Conservation (phyloP, 805 yeast species). For the Nakazawaea sp. region DNA sequence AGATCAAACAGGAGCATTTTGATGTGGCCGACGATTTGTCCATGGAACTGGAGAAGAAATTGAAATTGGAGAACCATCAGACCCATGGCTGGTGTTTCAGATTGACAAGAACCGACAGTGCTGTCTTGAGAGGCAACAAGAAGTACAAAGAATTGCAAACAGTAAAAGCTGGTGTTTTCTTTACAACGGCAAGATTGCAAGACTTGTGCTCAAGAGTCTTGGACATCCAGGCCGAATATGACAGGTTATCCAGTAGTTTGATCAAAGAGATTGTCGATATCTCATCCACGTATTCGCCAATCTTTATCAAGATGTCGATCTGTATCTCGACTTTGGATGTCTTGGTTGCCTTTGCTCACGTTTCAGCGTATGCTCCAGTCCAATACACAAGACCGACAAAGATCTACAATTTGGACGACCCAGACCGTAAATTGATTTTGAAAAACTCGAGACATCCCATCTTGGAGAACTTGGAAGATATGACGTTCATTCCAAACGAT, state of each 20-base stretch:
- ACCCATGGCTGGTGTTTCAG: slow-evolving; percentile 94
- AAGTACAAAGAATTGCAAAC: slow-evolving; percentile 78
- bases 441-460: slow-evolving; percentile 92
- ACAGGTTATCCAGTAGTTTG: slow-evolving; percentile 66
- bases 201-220: slow-evolving; percentile 52
- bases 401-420: slow-evolving; percentile 39
- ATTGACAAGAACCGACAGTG: slow-evolving; percentile 84
- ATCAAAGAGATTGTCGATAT: slow-evolving; percentile 80
- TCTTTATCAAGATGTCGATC: slow-evolving; percentile 61
- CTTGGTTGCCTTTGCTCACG: slow-evolving; percentile 77
- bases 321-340: slow-evolving; percentile 77
- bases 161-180: slow-evolving; percentile 91
- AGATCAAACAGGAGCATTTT: slow-evolving; percentile 54
- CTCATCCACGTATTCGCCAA: slow-evolving; percentile 74
- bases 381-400: slow-evolving; percentile 74
- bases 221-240: slow-evolving; percentile 59
- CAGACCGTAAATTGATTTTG: slow-evolving; percentile 43
- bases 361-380: slow-evolving; percentile 72
- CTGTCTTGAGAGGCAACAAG: slow-evolving; percentile 58
- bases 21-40: slow-evolving; percentile 67
- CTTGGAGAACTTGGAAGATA: slow-evolving; percentile 85
- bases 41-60: slow-evolving; percentile 80
- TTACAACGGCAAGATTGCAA: slow-evolving; percentile 66
- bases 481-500: slow-evolving; percentile 88
- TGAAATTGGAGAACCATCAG: slow-evolving; percentile 83